These are phyloP conservation scores for Globisporangium splendens DNA, from an alignment of 352 stramenopile species.

Conservation along the genomic window DNA sequence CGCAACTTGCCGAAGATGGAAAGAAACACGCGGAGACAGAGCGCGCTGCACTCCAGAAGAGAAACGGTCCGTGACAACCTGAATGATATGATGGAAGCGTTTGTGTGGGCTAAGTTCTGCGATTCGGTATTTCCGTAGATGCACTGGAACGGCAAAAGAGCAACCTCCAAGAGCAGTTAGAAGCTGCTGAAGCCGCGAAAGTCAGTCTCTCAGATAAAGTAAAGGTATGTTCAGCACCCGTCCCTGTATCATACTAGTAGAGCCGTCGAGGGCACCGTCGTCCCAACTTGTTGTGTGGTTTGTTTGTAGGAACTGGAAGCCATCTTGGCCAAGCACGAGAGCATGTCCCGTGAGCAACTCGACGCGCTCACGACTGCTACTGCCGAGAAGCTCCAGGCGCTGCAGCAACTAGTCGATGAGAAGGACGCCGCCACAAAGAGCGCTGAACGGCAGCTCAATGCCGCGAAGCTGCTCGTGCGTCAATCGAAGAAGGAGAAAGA, in stretches of 20 bases:
- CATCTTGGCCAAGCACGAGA: constrained; percentile 32
- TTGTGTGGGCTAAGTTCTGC: not conserved
- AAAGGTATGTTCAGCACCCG: constrained; percentile 11
- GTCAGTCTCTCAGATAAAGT: constrained; percentile 11
- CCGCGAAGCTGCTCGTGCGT: constrained; percentile 56
- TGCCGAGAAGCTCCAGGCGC: constrained; percentile 25
- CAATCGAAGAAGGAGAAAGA: constrained; percentile 78
- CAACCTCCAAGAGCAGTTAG: constrained; percentile 14
- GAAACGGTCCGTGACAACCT: constrained; percentile 18
- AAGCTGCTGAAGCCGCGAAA: constrained; percentile 3
- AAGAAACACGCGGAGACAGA: constrained; percentile 21
- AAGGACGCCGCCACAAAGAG: constrained; percentile 48
- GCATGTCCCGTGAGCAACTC: constrained; percentile 31
- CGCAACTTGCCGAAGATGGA: constrained; percentile 36
- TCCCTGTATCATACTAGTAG: not conserved
- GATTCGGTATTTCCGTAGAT: not conserved
- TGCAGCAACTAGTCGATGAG: constrained; percentile 37
- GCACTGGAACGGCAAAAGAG: constrained; percentile 14
- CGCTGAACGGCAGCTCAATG: constrained; percentile 58
- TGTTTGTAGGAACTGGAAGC: constrained; percentile 38
- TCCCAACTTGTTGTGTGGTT: not conserved
- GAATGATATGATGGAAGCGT: not conserved
- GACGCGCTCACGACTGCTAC: constrained; percentile 23
- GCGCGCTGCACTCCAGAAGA: constrained; percentile 20
- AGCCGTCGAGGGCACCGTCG: not conserved